phyloP scores from a whole-genome alignment of 176 grass and related monocot genomes.

The Avena insularis region DNA sequence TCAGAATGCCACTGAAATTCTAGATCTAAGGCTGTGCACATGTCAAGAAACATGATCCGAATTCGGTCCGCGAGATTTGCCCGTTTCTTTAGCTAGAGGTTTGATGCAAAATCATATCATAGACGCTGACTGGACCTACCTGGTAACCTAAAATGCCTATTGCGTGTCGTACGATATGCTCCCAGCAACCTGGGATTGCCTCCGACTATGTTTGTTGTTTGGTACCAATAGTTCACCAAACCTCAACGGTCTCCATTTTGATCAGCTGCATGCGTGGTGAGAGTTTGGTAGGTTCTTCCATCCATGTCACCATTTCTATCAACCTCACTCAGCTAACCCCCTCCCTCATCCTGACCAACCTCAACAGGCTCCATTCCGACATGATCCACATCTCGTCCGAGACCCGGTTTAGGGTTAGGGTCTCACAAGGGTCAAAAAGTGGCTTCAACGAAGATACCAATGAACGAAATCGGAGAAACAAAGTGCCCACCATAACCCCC shows the following conservation, averaged over 20 bases:
- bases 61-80: no score
- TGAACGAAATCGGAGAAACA: not conserved
- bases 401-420: no score
- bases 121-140: not conserved
- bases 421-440: not conserved
- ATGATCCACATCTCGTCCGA: not conserved
- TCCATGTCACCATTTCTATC: no score
- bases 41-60: no score
- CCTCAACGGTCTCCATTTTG: constrained; percentile 36
- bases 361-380: not conserved
- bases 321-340: not conserved
- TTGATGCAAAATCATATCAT: not conserved
- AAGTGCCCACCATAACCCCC: not conserved
- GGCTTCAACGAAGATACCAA: not conserved
- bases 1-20: not conserved
- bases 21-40: not conserved
- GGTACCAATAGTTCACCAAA: constrained; percentile 38
- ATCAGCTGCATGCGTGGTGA: not conserved
- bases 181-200: not conserved
- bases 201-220: not conserved
- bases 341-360: not conserved
- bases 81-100: no score
- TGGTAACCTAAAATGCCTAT: not conserved
- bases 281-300: not conserved
- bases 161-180: not conserved